These are phyloP conservation scores for Aspergillus texensis DNA, from an alignment of 2,329 filamentous ascomycete species.

Conservation along the genomic window DNA sequence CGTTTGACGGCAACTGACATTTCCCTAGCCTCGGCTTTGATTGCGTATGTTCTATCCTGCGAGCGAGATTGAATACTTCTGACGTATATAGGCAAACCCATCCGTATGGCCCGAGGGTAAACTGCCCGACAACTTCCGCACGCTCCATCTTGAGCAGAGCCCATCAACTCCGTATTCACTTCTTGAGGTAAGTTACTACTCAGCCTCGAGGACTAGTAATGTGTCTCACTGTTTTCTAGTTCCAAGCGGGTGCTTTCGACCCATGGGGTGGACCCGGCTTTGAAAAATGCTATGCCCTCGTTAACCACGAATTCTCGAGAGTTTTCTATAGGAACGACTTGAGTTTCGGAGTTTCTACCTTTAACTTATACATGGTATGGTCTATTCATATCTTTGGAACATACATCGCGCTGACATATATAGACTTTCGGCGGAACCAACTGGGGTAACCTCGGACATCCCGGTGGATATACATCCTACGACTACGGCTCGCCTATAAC, in stretches of 20 bases:
- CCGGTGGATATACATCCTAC: conserved; percentile 65
- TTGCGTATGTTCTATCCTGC: conserved; percentile 30
- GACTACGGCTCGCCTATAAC: conserved; percentile 66
- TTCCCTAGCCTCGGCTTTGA: conserved; percentile 41
- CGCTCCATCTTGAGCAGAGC: conserved; percentile 61
- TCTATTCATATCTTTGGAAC: neutral
- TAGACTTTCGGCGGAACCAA: conserved; percentile 76
- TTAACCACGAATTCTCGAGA: conserved; percentile 73
- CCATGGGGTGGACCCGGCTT: conserved; percentile 75
- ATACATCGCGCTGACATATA: neutral
- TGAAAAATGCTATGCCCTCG: conserved; percentile 64
- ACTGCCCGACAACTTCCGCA: conserved; percentile 60
- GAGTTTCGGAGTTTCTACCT: conserved; percentile 65
- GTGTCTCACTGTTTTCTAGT: conserved; percentile 44
- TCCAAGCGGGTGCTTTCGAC: conserved; percentile 73
- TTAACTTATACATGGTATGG: conserved; percentile 74
- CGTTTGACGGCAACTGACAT: neutral
- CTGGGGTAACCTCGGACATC: conserved; percentile 77
- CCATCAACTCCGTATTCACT: conserved; percentile 68
- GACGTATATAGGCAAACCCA: conserved; percentile 52
- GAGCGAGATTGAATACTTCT: conserved; percentile 3
- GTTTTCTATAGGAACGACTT: conserved; percentile 80
- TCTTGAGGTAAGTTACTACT: conserved; percentile 50
- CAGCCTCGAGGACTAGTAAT: too few relatives aligned
- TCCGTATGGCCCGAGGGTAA: conserved; percentile 60